Conservation (phyloP, 2,329 filamentous ascomycete genomes). For the Aureobasidium lini region DNA sequence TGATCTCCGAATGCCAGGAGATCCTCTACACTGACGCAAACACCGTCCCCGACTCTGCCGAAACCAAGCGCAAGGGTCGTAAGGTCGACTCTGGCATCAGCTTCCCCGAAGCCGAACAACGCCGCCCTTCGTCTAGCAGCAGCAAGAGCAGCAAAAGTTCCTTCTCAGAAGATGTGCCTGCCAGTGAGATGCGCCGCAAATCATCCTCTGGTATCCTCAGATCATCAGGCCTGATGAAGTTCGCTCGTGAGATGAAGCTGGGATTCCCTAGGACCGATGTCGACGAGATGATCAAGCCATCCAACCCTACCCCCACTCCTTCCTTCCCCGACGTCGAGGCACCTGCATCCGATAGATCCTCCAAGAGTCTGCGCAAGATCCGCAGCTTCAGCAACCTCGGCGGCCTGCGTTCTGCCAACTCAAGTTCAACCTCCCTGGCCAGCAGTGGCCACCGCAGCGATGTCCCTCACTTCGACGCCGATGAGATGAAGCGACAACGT, state of each 20-base stretch:
- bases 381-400: conserved; percentile 28
- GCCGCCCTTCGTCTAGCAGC: conserved; percentile 30
- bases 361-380: conserved; percentile 29
- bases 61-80: conserved; percentile 36
- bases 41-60: conserved; percentile 25
- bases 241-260: conserved; percentile 53
- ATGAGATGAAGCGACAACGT: conserved; percentile 41
- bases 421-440: conserved; percentile 25
- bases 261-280: conserved; percentile 46
- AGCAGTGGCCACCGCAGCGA: conserved; percentile 27
- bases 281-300: conserved; percentile 35
- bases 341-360: conserved; percentile 5
- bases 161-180: conserved; percentile 19
- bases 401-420: conserved; percentile 23
- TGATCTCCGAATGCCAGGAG: conserved; percentile 53
- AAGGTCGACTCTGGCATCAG: conserved; percentile 60
- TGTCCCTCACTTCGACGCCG: conserved; percentile 39
- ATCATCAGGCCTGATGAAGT: conserved; percentile 50
- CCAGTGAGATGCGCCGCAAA: conserved; percentile 18
- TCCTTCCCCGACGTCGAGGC: background rate
- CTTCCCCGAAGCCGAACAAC: conserved; percentile 37
- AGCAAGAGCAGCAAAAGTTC: conserved; percentile 18
- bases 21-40: conserved; percentile 39
- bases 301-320: background rate
- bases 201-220: conserved; percentile 19